Conservation (phyloP, 768 basidiomycete genomes). For the Lactarius tabidus region DNA sequence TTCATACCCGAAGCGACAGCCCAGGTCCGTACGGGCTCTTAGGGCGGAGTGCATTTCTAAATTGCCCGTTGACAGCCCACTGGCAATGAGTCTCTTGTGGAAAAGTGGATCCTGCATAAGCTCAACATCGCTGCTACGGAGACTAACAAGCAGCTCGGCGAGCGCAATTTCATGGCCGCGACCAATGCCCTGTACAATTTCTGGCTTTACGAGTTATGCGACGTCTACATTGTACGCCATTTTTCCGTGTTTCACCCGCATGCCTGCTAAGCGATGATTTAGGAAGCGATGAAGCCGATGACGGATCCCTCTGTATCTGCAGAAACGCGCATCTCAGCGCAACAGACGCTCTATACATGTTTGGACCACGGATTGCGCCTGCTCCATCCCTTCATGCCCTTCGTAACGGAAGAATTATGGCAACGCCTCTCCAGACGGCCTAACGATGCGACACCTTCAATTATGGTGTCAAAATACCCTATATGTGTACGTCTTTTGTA, state of each 20-base stretch:
- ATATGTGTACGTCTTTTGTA: slow-evolving; percentile 51
- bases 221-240: slow-evolving; percentile 86
- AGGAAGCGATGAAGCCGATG: slow-evolving; percentile 99
- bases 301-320: slow-evolving; percentile 71
- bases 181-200: slow-evolving; percentile 85
- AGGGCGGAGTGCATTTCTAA: slow-evolving; percentile 6
- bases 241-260: background rate
- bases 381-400: slow-evolving; percentile 98
- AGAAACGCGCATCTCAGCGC: slow-evolving; percentile 71
- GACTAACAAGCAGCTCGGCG: slow-evolving; percentile 67
- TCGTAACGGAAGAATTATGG: slow-evolving; percentile 98
- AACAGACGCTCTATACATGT: slow-evolving; percentile 94
- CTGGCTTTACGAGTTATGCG: slow-evolving; percentile 99
- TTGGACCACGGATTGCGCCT: slow-evolving; percentile 86
- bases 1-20: slow-evolving; percentile 72
- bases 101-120: slow-evolving; percentile 94
- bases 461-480: slow-evolving; percentile 89
- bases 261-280: slow-evolving; percentile 15
- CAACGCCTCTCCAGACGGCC: slow-evolving; percentile 87
- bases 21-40: slow-evolving; percentile 46
- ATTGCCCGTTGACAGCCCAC: slow-evolving; percentile 53
- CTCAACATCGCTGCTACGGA: slow-evolving; percentile 77
- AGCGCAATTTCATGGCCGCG: slow-evolving; percentile 91
- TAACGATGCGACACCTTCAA: slow-evolving; percentile 76
- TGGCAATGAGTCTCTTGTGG: slow-evolving; percentile 86